Conservation (phyloP, 495 filamentous ascomycete genomes). For the Neurospora intermedia region DNA sequence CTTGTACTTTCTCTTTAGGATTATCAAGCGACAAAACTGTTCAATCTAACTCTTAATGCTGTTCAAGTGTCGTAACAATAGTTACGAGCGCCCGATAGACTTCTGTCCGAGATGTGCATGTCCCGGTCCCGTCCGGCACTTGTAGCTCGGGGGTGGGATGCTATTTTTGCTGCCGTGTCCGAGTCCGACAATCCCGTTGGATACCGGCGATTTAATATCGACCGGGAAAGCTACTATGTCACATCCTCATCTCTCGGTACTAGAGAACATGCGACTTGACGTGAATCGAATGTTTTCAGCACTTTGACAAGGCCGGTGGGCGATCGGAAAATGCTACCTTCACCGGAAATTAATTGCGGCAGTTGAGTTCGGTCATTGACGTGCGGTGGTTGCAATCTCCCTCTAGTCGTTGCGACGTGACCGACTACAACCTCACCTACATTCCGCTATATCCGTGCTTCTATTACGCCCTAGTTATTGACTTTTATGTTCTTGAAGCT, state of each 20-base stretch:
- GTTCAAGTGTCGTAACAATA: background rate
- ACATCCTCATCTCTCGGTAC: background rate
- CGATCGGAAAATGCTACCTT: background rate
- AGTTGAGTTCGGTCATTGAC: background rate
- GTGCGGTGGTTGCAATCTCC: background rate
- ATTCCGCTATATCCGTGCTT: background rate
- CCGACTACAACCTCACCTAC: background rate
- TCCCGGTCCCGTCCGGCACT: background rate
- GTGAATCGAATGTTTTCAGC: background rate
- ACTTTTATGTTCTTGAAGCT: background rate
- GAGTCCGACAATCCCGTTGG: background rate
- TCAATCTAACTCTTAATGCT: background rate
- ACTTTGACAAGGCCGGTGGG: background rate
- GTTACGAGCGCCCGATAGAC: background rate
- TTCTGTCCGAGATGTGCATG: background rate
- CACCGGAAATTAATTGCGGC: background rate
- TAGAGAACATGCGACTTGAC: background rate
- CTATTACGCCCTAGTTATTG: background rate
- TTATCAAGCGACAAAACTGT: background rate
- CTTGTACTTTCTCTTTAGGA: background rate
- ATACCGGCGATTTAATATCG: background rate
- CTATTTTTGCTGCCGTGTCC: background rate
- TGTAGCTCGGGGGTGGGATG: background rate
- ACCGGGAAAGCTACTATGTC: background rate
- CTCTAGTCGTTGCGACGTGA: background rate